Percentiles rank a stretch among this genome's conserved stretches.
Conservation (phyloP, 257 asterid species). For the Cruciata laevipes region DNA sequence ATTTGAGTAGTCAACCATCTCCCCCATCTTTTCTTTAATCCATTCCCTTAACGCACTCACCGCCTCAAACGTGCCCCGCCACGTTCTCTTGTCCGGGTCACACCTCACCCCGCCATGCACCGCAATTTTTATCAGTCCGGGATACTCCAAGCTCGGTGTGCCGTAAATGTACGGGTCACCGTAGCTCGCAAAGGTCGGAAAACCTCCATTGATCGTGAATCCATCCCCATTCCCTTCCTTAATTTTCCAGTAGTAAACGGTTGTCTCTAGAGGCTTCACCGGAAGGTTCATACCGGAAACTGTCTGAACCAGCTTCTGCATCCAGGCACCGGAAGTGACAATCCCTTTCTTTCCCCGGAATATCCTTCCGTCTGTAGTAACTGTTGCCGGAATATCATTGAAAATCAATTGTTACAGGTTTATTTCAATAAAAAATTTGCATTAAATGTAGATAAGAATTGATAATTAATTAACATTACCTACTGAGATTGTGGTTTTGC, state of each 20-base stretch:
- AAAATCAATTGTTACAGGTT: no score
- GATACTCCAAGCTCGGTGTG: conserved; percentile 80
- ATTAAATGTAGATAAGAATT: neutral
- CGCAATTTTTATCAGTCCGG: conserved; percentile 64
- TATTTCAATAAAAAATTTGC: neutral
- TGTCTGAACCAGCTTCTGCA: conserved; percentile 32
- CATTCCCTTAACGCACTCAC: conserved; percentile 32
- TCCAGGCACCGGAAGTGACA: conserved; percentile 80
- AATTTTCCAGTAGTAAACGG: conserved; percentile 66
- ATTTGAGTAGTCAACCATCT: conserved; percentile 26
- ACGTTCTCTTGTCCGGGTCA: conserved; percentile 63
- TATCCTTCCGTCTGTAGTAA: conserved; percentile 17
- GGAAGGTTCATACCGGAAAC: conserved; percentile 51
- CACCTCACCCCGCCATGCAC: conserved; percentile 65
- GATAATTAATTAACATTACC: neutral
- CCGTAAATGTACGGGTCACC: conserved; percentile 73
- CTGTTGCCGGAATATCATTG: neutral
- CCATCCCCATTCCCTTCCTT: conserved; percentile 49
- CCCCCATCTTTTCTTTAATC: conserved; percentile 50
- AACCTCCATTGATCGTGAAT: conserved; percentile 55
- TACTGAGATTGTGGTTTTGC: conserved; percentile 41
- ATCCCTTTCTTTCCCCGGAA: conserved; percentile 57
- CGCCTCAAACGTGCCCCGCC: conserved; percentile 27
- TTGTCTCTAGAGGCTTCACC: conserved; percentile 68
- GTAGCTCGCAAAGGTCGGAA: conserved; percentile 83